These are phyloP conservation scores for Castanea mollissima DNA, from an alignment of 306 rosid genomes.

Conservation along the genomic window DNA sequence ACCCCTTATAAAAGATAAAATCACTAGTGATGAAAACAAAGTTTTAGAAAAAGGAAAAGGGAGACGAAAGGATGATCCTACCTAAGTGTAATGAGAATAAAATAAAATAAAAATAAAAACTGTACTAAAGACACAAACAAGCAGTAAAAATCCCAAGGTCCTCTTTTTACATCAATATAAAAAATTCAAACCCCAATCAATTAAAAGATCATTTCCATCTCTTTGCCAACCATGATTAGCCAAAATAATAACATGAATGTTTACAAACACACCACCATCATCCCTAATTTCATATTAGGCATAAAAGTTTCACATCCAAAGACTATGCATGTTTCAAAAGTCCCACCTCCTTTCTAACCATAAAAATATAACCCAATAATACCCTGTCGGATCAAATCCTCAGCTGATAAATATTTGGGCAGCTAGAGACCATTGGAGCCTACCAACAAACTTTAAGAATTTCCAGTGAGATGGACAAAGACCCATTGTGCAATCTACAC, in stretches of 20 bases:
- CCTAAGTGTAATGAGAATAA: background rate
- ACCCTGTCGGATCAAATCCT: background rate
- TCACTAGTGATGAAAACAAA: background rate
- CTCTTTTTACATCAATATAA: background rate
- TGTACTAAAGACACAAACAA: no score
- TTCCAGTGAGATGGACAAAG: background rate
- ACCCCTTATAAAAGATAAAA: background rate
- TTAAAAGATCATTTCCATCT: background rate
- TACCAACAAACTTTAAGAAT: background rate
- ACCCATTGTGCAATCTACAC: background rate
- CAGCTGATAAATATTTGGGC: background rate
- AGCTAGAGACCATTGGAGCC: background rate
- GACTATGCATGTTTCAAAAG: background rate
- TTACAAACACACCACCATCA: background rate
- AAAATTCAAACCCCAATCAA: background rate
- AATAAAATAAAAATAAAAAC: no score
- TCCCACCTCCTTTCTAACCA: background rate
- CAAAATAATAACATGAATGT: background rate
- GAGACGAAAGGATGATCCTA: background rate
- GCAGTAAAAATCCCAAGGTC: background rate
- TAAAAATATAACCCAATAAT: background rate
- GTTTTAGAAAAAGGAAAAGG: conserved; percentile 1
- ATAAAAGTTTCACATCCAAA: background rate
- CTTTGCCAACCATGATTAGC: background rate
- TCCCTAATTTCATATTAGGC: background rate